Base-by-base conservation (phyloP, 2,329 filamentous ascomycete species). In the Claviceps paspali region DNA sequence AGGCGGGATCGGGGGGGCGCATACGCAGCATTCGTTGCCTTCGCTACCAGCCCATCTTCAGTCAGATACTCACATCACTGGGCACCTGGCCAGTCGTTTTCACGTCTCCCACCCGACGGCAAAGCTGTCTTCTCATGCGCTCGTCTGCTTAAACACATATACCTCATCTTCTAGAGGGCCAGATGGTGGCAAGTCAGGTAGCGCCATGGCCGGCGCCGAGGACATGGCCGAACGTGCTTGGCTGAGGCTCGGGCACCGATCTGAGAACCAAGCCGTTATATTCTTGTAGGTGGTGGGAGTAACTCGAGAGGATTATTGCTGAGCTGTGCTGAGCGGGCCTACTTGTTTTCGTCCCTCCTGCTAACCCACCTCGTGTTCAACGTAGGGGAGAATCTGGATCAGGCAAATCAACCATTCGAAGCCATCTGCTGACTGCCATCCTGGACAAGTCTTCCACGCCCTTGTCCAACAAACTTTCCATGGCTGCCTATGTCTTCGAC, bases 401-500 rank as follows among this genome's bases (percentile, higher is more conserved):
- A 23, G 91, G 91, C 49, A 98, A 98, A 65, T 95, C 91, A 0
- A 98, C 91, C 0, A 68, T 96, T 51, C 80, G 91, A 43, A 83
- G 85, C 30, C 91, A 96, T 56, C 66, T 95, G 38, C 67, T 98
- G 32, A 81, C 86, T 18, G 76, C 87, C 1, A 70, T 98, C 37
- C 73, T 98, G 22, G 80, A 80, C 50, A 93, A 87, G 56, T 91
- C 87, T 2, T 86, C 85, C 0, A 96, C 91, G 10, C 91, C 91
- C 1, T 65, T 98, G 3, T 96, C 88, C 2, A 84, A 79, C 47
- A 98, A 95, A 59, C 70, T 95, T 15, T 95, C 88, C 3, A 79
- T 92, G 35, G 88, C 88, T 17, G 81, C 88, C 30, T 98, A 95
- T 56, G 76, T 96, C 42, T 98, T 98, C 56, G 91, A 98, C 54